Evolutionary conservation across 1,284 basidiomycete genomes (phyloP).

Genomic region (Marasmius fiardii): DNA sequence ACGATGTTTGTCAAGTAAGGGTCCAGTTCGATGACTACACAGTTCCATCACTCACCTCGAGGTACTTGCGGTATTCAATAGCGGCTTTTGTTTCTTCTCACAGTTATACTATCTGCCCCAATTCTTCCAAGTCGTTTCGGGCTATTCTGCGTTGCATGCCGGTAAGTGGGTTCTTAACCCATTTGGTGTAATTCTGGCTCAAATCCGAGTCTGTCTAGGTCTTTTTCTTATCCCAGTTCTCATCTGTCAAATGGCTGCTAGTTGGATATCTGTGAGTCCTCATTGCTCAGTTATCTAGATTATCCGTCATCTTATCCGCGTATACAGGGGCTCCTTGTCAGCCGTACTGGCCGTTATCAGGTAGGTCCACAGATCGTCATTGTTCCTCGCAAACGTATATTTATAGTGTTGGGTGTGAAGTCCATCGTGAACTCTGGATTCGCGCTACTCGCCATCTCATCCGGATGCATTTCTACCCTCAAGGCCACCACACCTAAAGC

Average conservation of each 20-base stretch:
- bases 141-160: slow-evolving; percentile 56
- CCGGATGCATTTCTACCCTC: slow-evolving; percentile 66
- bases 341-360: slow-evolving; percentile 63
- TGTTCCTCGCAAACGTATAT: not conserved
- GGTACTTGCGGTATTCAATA: slow-evolving; percentile 17
- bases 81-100: slow-evolving; percentile 59
- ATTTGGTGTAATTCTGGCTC: not conserved
- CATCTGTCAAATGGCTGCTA: slow-evolving; percentile 57
- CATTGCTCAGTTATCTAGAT: slow-evolving; percentile 1
- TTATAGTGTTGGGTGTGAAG: slow-evolving; percentile 24
- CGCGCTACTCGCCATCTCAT: slow-evolving; percentile 64
- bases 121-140: slow-evolving; percentile 71
- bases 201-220: slow-evolving; percentile 30
- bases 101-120: slow-evolving; percentile 68
- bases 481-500: slow-evolving; percentile 44
- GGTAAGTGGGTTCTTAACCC: not conserved
- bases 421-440: slow-evolving; percentile 66
- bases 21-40: too few relatives aligned
- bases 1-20: slow-evolving; percentile 62
- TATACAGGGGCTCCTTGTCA: slow-evolving; percentile 57
- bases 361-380: slow-evolving; percentile 27
- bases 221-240: slow-evolving; percentile 65
- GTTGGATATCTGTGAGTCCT: slow-evolving; percentile 47
- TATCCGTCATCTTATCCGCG: not conserved
- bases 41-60: not conserved